Base-by-base conservation (phyloP, 2,329 filamentous ascomycete genomes). In the Chrysoporthe puriensis region DNA sequence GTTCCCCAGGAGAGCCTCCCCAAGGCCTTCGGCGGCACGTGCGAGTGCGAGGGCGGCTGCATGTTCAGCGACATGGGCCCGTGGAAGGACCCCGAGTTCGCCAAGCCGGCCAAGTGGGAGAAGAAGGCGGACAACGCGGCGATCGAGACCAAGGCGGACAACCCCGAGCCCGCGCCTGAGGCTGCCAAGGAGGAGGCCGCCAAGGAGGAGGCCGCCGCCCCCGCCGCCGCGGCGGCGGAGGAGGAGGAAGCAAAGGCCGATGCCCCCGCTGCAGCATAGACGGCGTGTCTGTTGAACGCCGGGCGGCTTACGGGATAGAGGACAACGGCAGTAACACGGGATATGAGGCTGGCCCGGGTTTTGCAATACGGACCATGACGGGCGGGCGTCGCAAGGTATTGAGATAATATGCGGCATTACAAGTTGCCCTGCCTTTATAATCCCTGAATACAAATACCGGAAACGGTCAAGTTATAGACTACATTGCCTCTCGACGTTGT, bases 1-100 rank as follows among this genome's bases (percentile, higher is more conserved):
- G 87, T 99, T 3, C 91, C 94, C 1, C 85, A 89, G 64, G 94
- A 97, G 86, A 97, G 97, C 82, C 85, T 99, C 70, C 96, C 96
- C 70, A 90, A 89, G 80, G 84, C 88, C 69, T 95, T 97, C 74
- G 96, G 96, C 71, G 96, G 96, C 70, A 84, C 80, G 52, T 99
- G 96, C 81, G 79, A 90, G 70, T 99, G 96, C 80, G 78, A 83
- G 44, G 93, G 92, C 68, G 94, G 94, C 70, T 99, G 96, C 81
- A 83, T 87, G 79, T 81, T 97, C 75, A 96, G 93, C 80, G 94
- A 99, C 78, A 89, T 89, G 70, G 96, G 96, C 63, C 96, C 96
- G 64, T 99, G 96, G 96, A 86, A 86, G 73, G 92, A 95, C 70
- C 74, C 85, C 40, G 78, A 91, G 80, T 94, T 86, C 84, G 82